Base-by-base conservation (phyloP, 2,329 filamentous ascomycete genomes). In the Cladobotryum protrusum region DNA sequence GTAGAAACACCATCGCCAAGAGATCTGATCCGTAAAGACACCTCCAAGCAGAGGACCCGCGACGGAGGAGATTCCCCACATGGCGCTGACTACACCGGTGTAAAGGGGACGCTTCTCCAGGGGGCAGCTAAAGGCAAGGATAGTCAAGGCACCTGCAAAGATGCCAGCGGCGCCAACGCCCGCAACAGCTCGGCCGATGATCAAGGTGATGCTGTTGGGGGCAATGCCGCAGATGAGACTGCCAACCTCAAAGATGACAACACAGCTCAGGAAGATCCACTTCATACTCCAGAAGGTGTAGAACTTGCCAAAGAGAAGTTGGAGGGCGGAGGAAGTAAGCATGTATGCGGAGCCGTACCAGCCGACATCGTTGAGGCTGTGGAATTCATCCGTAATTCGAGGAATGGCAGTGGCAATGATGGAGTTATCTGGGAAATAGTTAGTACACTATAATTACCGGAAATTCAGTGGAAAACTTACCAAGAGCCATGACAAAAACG, bases 341-440 rank as follows among this genome's bases (percentile, higher is more conserved):
- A 75, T 72, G 53, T 69, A 77, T 17, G 72, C 72, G 12, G 72
- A 67, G 4, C 74, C 75, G 55, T 81, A 81, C 78, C 78, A 81
- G 7, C 72, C 71, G 12, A 78, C 68, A 45, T 77, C 69, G 18
- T 65, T 62, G 5, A 77, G 65, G 33, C 68, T 63, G 29, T 71
- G 61, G 59, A 74, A 73, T 17, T 72, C 65, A 53, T 67, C 69
- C 1, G 74, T 76, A 52, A 78, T 77, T 37, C 70, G 70, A 1
- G 75, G 75, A 34, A 77, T 75, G 5, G 73, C 74, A 0, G 74
- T 76, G 3, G 71, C 72, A 15, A 77, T 68, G 48, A 77, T 77
- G 4, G 75, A 43, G 41, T 43, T 43, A 72, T 76, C 67, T 72
- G 64, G 1, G 19, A 41, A 17, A 15, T 37, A 12, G 17, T 19